phyloP scores from a whole-genome alignment of 768 basidiomycete genomes.

The Udeniomyces megalosporus region DNA sequence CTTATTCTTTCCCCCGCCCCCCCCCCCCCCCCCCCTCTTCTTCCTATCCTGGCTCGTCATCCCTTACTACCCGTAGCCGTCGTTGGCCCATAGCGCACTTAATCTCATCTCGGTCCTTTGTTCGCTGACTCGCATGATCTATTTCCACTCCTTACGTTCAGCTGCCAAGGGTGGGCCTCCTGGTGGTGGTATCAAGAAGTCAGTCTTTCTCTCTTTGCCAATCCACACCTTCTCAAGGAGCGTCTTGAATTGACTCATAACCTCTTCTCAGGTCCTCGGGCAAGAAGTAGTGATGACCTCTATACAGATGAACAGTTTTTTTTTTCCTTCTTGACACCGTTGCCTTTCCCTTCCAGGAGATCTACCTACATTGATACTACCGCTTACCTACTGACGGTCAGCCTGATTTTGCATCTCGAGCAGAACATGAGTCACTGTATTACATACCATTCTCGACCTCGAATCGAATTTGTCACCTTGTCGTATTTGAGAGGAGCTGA shows the following conservation, averaged over 20 bases:
- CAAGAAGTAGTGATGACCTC: conserved; percentile 14
- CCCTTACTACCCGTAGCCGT: neutral
- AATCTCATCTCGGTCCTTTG: neutral
- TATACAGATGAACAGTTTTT: neutral
- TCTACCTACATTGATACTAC: neutral
- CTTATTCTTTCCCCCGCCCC: neutral
- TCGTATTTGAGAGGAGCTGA: no score
- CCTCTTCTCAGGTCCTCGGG: conserved; percentile 7
- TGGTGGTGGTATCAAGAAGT: conserved; percentile 20
- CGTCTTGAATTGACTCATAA: neutral
- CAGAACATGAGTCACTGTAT: neutral
- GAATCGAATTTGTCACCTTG: neutral
- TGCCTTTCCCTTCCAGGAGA: neutral
- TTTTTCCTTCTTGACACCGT: neutral
- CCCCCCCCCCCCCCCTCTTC: neutral
- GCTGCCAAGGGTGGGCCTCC: conserved; percentile 15
- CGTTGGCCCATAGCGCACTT: no score
- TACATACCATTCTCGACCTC: neutral
- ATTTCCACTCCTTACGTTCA: neutral
- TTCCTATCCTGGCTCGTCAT: neutral
- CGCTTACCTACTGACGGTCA: neutral
- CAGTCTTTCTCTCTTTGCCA: neutral
- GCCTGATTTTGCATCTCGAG: no score
- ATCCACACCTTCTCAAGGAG: no score
- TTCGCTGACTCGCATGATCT: no score